phyloP scores from a whole-genome alignment of 106 monocot species.

The Allium sativum region DNA sequence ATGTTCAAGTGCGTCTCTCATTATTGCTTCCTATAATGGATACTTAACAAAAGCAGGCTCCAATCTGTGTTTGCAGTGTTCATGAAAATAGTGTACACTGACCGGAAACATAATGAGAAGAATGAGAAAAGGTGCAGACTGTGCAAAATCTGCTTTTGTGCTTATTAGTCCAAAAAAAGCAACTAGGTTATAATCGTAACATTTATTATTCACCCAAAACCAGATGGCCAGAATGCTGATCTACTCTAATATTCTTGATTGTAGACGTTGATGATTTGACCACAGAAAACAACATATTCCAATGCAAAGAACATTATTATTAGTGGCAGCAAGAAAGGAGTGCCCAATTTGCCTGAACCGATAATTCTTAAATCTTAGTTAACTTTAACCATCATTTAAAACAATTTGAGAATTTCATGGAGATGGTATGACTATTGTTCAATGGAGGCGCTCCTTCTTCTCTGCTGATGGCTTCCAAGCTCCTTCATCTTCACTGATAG shows the following conservation, averaged over 20 bases:
- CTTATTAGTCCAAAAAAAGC: constrained; percentile 60
- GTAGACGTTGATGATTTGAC: constrained; percentile 74
- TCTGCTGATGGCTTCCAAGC: no score
- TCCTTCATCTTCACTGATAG: no score
- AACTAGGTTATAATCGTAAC: constrained; percentile 56
- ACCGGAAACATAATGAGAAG: constrained; percentile 60
- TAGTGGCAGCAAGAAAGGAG: no score
- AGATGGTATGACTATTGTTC: no score
- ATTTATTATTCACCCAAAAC: constrained; percentile 40
- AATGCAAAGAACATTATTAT: no score
- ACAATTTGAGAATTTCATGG: no score
- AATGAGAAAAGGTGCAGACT: constrained; percentile 54
- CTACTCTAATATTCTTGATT: constrained; percentile 79
- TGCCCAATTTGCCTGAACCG: no score
- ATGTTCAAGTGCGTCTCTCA: no score
- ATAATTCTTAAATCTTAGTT: no score
- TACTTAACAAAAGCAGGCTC: constrained; percentile 59
- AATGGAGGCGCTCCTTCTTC: no score
- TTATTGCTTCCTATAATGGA: constrained; percentile 35
- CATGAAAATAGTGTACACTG: constrained; percentile 49
- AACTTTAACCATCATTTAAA: no score
- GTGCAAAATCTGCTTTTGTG: constrained; percentile 36
- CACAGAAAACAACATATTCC: no score
- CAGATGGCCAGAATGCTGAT: constrained; percentile 70
- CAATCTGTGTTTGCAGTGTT: constrained; percentile 55